These are phyloP conservation scores for Coemansia sp. DNA, from an alignment of 371 early-diverging fungal genomes.

Conservation along the genomic window DNA sequence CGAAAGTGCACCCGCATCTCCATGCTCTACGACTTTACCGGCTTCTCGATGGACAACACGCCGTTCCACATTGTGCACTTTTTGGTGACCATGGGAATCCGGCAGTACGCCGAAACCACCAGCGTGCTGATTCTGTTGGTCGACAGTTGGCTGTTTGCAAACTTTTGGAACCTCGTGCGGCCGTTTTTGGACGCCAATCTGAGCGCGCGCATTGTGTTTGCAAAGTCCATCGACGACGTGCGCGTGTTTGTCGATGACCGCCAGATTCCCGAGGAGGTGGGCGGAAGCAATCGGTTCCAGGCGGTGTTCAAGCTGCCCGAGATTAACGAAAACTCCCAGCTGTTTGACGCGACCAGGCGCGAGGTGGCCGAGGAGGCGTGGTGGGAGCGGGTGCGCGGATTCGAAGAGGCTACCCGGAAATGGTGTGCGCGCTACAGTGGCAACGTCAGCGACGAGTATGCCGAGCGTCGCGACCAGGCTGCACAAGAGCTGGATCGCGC, in stretches of 20 bases:
- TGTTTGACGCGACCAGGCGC: constrained; percentile 33
- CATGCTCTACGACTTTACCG: constrained; percentile 45
- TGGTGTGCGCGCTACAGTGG: constrained; percentile 17
- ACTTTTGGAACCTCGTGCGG: constrained; percentile 40
- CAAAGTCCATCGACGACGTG: constrained; percentile 29
- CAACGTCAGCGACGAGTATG: background rate
- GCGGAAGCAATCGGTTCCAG: constrained; percentile 22
- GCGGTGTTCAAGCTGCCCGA: constrained; percentile 15
- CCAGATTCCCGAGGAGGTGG: constrained; percentile 35
- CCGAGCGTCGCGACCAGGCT: constrained; percentile 16
- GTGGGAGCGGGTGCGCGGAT: constrained; percentile 20
- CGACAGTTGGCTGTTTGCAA: constrained; percentile 45
- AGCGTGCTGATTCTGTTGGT: constrained; percentile 41
- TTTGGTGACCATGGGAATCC: constrained; percentile 26
- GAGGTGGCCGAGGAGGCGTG: constrained; percentile 24
- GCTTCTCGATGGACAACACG: constrained; percentile 47
- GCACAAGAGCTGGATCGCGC: constrained; percentile 20
- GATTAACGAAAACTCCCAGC: constrained; percentile 22
- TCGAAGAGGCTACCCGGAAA: constrained; percentile 24
- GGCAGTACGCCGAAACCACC: constrained; percentile 33
- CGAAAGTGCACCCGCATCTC: constrained; percentile 25
- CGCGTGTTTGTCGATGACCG: constrained; percentile 30
- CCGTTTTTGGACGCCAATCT: constrained; percentile 43
- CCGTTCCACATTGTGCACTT: constrained; percentile 37
- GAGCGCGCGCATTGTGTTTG: constrained; percentile 44